Base-by-base conservation (phyloP, 164 flowering plant genomes). In the Paratinospora sagittata region DNA sequence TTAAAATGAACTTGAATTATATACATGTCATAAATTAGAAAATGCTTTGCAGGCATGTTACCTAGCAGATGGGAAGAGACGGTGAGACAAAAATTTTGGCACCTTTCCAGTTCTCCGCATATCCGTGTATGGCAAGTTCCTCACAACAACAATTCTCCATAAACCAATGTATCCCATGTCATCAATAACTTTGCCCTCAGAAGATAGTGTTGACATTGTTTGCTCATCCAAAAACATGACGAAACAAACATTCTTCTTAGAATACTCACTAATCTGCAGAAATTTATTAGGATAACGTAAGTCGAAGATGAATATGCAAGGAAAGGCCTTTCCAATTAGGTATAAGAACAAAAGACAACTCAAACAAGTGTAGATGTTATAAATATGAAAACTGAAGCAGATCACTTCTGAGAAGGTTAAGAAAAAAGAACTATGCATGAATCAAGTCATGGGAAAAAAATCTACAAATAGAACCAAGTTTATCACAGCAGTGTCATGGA, bases 81-180 rank as follows among this genome's bases (percentile, higher is more conserved):
- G 96, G 80, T 95, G 99, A 34, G 97, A 85, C 69, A 95, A 83
- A 78, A 95, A 82, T 75, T 95, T 95, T 41, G 99, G 98, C 81
- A 95, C 94, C 82, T 95, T 95, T 76, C 99, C 99, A 43, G 90
- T 87, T 85, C 83, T 90, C 61, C 99, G 82, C 95, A 91, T 84
- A 83, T 95, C 99, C 45, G 69, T 52, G 68, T 91, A 95, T 43
- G 99, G 99, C 78, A 96, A 84, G 76, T 93, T 93, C 73, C 70
- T 90, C 52, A 91, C 97, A 62, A 87, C 69, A 68, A 96, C 90
- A 68, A 88, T 79, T 79, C 73, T 90, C 98, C 99, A 93, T 62
- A 93, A 80, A 63, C 98, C 97, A 75, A 91, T 76, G 73, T 77
- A 73, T 72, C 99, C 96, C 39, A 60, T 69, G 17, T 85, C 84